Percentiles rank a stretch among this genome's conserved stretches.
Conservation (phyloP, 768 basidiomycete genomes). For the Kwoniella sp. region DNA sequence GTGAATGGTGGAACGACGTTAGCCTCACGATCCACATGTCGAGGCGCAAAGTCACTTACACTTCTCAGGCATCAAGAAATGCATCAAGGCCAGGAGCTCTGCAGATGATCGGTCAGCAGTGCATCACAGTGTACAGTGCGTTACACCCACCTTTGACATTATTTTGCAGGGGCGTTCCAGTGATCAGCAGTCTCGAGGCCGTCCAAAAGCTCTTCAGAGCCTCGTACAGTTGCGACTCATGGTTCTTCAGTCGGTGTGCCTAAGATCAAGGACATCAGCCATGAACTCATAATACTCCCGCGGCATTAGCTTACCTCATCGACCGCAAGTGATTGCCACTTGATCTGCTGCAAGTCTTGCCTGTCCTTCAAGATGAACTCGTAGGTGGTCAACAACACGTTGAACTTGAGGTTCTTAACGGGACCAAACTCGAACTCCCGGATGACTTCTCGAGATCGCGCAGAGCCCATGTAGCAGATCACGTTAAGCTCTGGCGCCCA, state of each 20-base stretch:
- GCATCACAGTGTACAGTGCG: background rate
- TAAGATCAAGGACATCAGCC: conserved; percentile 48
- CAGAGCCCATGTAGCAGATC: conserved; percentile 92
- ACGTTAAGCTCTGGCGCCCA: conserved; percentile 98
- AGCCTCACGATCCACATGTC: background rate
- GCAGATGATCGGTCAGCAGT: conserved; percentile 14
- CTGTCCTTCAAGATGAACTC: conserved; percentile 89
- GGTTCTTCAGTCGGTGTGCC: conserved; percentile 98
- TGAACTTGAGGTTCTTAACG: conserved; percentile 89
- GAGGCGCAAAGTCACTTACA: conserved; percentile 62
- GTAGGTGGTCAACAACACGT: conserved; percentile 94
- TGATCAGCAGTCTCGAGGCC: conserved; percentile 91
- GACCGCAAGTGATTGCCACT: conserved; percentile 95
- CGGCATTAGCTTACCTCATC: conserved; percentile 71
- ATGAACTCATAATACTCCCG: background rate
- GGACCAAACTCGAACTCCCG: conserved; percentile 88
- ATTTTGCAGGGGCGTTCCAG: conserved; percentile 97
- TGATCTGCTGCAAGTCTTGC: conserved; percentile 85
- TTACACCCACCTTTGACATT: conserved; percentile 83
- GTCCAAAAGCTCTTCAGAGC: conserved; percentile 85
- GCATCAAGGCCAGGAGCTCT: conserved; percentile 97
- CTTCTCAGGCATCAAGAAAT: conserved; percentile 98
- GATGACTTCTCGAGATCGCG: conserved; percentile 83
- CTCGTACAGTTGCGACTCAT: conserved; percentile 94
- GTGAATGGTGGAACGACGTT: conserved; percentile 11